These are phyloP conservation scores for Sporopachydermia lactativora DNA, from an alignment of 805 yeast species.

Conservation along the genomic window DNA sequence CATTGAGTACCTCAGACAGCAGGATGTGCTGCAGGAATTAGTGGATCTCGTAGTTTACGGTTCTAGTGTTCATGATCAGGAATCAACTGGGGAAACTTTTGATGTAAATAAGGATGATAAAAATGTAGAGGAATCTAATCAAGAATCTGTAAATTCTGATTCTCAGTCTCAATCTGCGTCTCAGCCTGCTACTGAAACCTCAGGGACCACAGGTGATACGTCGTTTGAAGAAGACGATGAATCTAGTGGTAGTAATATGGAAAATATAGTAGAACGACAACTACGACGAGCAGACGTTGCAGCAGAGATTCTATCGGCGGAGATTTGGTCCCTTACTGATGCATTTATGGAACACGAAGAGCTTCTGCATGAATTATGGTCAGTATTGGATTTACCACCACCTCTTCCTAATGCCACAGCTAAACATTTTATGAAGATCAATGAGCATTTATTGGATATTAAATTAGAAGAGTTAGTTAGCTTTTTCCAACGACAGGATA, in stretches of 20 bases:
- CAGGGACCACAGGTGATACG: too few species aligned
- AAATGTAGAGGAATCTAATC: conserved; percentile 10
- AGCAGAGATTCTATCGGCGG: conserved; percentile 81
- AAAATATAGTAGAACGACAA: conserved; percentile 12
- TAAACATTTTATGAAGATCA: conserved; percentile 81
- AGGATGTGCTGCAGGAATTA: conserved; percentile 54
- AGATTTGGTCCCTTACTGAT: conserved; percentile 88
- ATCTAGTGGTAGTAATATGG: conserved; percentile 12
- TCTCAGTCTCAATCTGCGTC: too few species aligned
- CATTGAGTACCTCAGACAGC: conserved; percentile 67
- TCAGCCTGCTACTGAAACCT: too few species aligned
- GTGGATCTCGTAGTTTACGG: conserved; percentile 46
- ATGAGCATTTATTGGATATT: conserved; percentile 80
- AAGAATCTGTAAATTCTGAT: conserved; percentile 10
- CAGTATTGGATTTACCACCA: conserved; percentile 49
- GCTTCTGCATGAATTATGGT: conserved; percentile 64
- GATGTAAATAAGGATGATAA: conserved; percentile 12
- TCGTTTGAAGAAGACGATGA: conserved; percentile 15
- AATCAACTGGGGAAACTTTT: conserved; percentile 8
- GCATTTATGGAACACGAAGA: conserved; percentile 66
- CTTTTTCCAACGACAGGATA: conserved; percentile 54
- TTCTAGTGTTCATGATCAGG: conserved; percentile 2
- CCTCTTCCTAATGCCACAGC: conserved; percentile 67
- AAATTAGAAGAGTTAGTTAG: conserved; percentile 66
- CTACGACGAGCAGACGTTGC: conserved; percentile 49